Percentiles rank a stretch among this genome's conserved stretches.
These are phyloP conservation scores for Neonothopanus nambi DNA, from an alignment of 1,284 basidiomycete species.

Conservation along the genomic window DNA sequence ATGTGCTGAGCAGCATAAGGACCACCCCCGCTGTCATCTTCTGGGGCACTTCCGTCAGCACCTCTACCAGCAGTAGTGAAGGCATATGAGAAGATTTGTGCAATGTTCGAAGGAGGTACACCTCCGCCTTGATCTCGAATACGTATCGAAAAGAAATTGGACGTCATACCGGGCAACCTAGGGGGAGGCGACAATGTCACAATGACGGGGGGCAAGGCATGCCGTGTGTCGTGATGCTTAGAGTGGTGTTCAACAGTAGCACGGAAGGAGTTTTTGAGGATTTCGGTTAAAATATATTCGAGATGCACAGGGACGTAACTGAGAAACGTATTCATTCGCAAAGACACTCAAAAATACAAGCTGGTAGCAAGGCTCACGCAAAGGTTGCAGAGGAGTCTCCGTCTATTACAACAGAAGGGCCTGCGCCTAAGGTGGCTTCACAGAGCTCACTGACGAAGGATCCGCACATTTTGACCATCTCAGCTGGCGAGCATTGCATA, in stretches of 20 bases:
- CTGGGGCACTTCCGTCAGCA: constrained; percentile 33
- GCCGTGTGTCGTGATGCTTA: constrained; percentile 34
- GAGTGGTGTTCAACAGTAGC: constrained; percentile 82
- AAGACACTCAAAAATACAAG: constrained; percentile 15
- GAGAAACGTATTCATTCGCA: constrained; percentile 2
- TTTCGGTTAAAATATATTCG: constrained; percentile 86
- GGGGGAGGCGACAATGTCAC: constrained; percentile 72
- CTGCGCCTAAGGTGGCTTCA: constrained; percentile 80
- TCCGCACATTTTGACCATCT: constrained; percentile 77
- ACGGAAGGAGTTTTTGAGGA: constrained; percentile 88
- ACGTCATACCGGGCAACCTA: constrained; percentile 27
- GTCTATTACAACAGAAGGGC: constrained; percentile 68
- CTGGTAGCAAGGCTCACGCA: constrained; percentile 56
- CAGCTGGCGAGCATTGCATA: constrained; percentile 63
- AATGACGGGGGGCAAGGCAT: constrained; percentile 60
- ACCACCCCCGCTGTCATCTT: constrained; percentile 52
- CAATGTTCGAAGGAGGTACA: constrained; percentile 72
- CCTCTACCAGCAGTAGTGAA: constrained; percentile 79
- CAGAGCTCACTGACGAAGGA: constrained; percentile 82
- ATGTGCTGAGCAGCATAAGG: constrained; percentile 75
- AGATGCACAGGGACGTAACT: constrained; percentile 89
- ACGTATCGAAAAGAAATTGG: constrained; percentile 70
- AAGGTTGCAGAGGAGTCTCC: constrained; percentile 73
- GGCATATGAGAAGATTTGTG: constrained; percentile 85
- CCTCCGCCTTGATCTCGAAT: constrained; percentile 88